Percentiles rank a stretch among this genome's conserved stretches.
These are phyloP conservation scores for Schizothecium vesticola DNA, from an alignment of 495 filamentous ascomycete species.

Conservation along the genomic window DNA sequence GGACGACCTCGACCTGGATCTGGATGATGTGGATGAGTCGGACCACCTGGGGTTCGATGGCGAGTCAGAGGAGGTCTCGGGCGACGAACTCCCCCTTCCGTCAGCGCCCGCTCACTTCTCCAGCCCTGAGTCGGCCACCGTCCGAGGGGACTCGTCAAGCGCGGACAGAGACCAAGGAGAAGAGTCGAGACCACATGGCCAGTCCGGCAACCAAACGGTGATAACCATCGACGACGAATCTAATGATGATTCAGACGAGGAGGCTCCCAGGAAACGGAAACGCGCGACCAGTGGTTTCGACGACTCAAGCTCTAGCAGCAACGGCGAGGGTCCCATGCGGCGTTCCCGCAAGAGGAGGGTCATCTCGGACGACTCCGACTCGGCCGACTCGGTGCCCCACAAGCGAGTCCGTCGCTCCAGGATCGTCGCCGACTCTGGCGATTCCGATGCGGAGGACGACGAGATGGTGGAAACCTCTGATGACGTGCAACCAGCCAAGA, in stretches of 20 bases:
- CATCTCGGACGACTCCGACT: conserved; percentile 7
- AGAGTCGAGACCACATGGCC: neutral
- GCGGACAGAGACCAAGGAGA: neutral
- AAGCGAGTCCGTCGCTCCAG: conserved; percentile 6
- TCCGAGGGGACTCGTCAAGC: conserved; percentile 1
- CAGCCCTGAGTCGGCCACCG: conserved; percentile 19
- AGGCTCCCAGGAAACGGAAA: conserved; percentile 8
- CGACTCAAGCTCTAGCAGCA: neutral
- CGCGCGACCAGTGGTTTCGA: neutral
- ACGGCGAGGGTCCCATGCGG: neutral
- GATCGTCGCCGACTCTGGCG: neutral
- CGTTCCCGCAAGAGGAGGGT: neutral
- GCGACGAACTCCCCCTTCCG: neutral
- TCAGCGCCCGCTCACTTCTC: conserved; percentile 14
- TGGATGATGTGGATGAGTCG: conserved; percentile 4
- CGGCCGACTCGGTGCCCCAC: conserved; percentile 7
- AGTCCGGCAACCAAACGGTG: neutral
- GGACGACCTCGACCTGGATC: conserved; percentile 14
- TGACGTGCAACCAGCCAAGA: neutral
- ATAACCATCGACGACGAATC: conserved; percentile 9
- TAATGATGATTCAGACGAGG: conserved; percentile 13
- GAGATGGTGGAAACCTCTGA: neutral
- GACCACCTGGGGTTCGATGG: neutral
- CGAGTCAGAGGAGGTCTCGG: neutral
- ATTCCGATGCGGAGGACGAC: neutral